Base-by-base conservation (phyloP, 805 yeast genomes). In the Ogataea trehalophila region DNA sequence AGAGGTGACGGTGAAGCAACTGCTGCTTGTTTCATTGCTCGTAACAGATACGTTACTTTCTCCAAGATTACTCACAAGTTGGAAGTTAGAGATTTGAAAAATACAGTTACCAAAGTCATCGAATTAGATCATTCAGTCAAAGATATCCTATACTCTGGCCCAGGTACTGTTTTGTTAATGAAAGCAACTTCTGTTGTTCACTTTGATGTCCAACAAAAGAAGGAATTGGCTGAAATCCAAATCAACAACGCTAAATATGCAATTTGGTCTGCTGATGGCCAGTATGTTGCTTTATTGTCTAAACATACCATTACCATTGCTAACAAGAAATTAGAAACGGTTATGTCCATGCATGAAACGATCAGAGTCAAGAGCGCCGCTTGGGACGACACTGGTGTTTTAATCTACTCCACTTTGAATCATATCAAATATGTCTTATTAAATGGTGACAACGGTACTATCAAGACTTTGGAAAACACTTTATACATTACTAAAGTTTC, bases 341-440 rank as follows among this genome's bases (percentile, higher is more conserved):
- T 90, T 37, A 82, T 92, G 45, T 81, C 95, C 2, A 77, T 90
- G 80, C 97, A 90, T 65, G 99, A 94, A 73, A 92, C 98, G 4
- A 94, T 94, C 57, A 77, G 99, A 66, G 89, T 94, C 61, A 94
- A 94, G 73, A 83, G 95, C 71, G 97, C 97, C 41, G 88, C 96
- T 17, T 94, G 97, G 97, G 98, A 94, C 67, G 97, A 90, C 58
- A 74, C 87, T 42, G 92, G 92, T 45, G 96, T 95, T 33, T 77
- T 94, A 65, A 76, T 94, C 56, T 94, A 92, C 70, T 85, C 97
- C 18, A 94, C 99, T 7, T 76, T 94, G 67, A 92, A 92, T 71
- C 99, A 94, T 67, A 85, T 95, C 70, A 94, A 92, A 71, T 94
- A 92, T 69, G 85, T 92, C 41, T 74, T 94, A 62, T 74, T 92